phyloP scores from a whole-genome alignment of 352 stramenopile genomes.

The Poterioochromonas sp. region DNA sequence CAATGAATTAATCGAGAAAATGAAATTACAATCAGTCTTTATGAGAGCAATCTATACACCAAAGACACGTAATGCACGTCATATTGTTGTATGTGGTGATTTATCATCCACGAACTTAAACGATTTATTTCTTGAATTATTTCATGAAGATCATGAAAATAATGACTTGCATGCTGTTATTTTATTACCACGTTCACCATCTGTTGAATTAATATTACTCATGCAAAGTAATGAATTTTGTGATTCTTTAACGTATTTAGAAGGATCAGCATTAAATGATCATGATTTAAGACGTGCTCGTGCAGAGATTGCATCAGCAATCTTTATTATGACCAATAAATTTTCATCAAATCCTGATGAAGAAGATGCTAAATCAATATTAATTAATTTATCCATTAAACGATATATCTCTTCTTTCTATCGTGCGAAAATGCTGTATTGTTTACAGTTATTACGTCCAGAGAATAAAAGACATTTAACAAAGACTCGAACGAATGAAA shows the following conservation, averaged over 20 bases:
- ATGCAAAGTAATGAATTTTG: background rate
- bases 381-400: conserved; percentile 19
- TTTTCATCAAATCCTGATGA: conserved; percentile 27
- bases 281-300: conserved; percentile 1
- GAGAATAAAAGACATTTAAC: conserved; percentile 28
- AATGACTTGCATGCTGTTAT: conserved; percentile 25
- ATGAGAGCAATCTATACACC: background rate
- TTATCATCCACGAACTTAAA: background rate
- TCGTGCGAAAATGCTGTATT: background rate
- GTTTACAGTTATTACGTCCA: conserved; percentile 29
- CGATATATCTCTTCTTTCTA: background rate
- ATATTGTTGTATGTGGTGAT: conserved; percentile 32
- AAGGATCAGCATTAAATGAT: conserved; percentile 18
- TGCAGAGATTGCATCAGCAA: background rate
- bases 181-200: background rate
- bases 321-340: conserved; percentile 31
- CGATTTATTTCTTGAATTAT: conserved; percentile 32
- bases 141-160: conserved; percentile 34
- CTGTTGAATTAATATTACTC: background rate
- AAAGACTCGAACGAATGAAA: background rate
- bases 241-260: background rate
- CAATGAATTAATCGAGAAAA: conserved; percentile 23
- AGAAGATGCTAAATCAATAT: conserved; percentile 30
- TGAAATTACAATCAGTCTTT: conserved; percentile 5
- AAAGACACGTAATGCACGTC: background rate